Conservation (phyloP, 2,329 filamentous ascomycete genomes). For the Alternaria gansuensis region DNA sequence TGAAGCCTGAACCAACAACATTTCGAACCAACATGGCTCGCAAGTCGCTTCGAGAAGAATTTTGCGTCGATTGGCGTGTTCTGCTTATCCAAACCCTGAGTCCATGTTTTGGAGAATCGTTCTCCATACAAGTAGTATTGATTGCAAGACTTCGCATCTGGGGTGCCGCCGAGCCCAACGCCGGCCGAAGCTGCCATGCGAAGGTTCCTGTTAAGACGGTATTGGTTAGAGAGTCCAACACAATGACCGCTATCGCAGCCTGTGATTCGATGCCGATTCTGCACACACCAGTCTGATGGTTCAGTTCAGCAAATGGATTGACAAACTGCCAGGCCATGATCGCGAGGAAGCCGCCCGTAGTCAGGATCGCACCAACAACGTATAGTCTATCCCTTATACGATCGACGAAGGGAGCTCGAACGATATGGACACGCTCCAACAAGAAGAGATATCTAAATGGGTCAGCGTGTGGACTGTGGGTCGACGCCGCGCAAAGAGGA, state of each 20-base stretch:
- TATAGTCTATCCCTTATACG: constrained; percentile 47
- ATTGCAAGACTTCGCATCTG: not conserved
- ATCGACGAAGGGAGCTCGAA: constrained; percentile 41
- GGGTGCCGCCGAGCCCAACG: constrained; percentile 15
- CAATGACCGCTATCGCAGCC: constrained; percentile 44
- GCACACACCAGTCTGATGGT: constrained; percentile 41
- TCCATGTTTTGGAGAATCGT: not conserved
- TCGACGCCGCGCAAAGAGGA: not conserved
- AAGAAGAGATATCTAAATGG: constrained; percentile 48
- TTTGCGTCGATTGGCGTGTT: not conserved
- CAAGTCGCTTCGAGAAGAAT: constrained; percentile 21
- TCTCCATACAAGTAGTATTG: not conserved
- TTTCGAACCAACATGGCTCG: constrained; percentile 37
- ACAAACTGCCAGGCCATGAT: constrained; percentile 36
- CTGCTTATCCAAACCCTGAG: not conserved
- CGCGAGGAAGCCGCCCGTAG: constrained; percentile 31
- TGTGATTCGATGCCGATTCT: constrained; percentile 47
- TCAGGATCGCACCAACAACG: constrained; percentile 35
- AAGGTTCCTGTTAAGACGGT: constrained; percentile 48
- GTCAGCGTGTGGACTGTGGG: constrained; percentile 1
- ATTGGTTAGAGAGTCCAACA: constrained; percentile 49
- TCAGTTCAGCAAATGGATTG: constrained; percentile 39
- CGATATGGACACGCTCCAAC: constrained; percentile 51
- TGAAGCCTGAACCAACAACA: constrained; percentile 40
- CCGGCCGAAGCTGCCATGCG: constrained; percentile 45